These are phyloP conservation scores for Cetradonia linearis DNA, from an alignment of 495 filamentous ascomycete genomes.

Conservation along the genomic window DNA sequence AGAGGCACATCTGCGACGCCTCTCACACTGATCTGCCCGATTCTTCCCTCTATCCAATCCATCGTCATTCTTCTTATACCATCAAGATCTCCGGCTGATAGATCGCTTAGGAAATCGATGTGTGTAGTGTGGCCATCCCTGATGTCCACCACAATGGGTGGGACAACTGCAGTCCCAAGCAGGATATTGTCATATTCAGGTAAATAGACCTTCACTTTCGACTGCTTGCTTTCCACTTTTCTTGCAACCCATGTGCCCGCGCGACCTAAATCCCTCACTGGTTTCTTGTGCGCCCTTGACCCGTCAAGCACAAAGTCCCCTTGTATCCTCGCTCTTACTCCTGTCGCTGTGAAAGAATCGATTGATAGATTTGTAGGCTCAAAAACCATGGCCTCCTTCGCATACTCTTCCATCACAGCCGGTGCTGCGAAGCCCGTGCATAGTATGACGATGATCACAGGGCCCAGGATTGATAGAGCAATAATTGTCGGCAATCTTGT, in stretches of 20 bases:
- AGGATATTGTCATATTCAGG: conserved; percentile 74
- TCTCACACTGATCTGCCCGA: conserved; percentile 55
- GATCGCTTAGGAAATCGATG: conserved; percentile 66
- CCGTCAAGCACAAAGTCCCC: conserved; percentile 74
- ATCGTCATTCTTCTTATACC: conserved; percentile 70
- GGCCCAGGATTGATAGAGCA: conserved; percentile 40
- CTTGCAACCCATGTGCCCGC: conserved; percentile 73
- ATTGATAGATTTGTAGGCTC: conserved; percentile 73
- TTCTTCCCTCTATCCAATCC: conserved; percentile 73
- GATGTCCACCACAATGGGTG: conserved; percentile 61
- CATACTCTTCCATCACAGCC: conserved; percentile 71
- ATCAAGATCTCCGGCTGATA: conserved; percentile 65
- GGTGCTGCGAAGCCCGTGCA: conserved; percentile 70
- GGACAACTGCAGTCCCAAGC: conserved; percentile 65
- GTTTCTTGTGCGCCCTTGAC: conserved; percentile 53
- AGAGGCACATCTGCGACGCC: conserved; percentile 60
- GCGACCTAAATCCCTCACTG: conserved; percentile 62
- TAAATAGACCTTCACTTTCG: conserved; percentile 65
- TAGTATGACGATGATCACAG: conserved; percentile 40
- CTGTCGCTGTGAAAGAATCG: conserved; percentile 66
- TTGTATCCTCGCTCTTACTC: conserved; percentile 66
- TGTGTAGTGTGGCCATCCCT: conserved; percentile 64
- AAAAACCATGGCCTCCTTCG: conserved; percentile 67
- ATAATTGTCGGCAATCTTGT: conserved; percentile 50
- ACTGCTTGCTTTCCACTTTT: conserved; percentile 57